Percentiles rank a stretch among this genome's conserved stretches.
These are phyloP conservation scores for Ceratobasidium sp. DNA, from an alignment of 1,284 basidiomycete genomes.

Conservation along the genomic window DNA sequence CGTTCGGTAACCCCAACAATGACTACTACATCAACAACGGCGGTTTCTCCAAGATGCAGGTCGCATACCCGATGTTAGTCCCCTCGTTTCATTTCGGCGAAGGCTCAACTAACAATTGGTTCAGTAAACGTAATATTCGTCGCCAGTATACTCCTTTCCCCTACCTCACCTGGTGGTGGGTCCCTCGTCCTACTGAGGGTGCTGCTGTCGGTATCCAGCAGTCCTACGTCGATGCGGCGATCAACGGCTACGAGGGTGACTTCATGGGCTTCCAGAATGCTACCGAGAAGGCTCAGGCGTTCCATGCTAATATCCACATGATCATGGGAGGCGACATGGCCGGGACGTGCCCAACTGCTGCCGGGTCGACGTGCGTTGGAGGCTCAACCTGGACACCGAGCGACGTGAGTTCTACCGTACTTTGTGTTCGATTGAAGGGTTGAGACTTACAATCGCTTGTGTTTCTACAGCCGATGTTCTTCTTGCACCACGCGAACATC, in stretches of 20 bases:
- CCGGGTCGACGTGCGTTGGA: slow-evolving; percentile 14
- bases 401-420: slow-evolving; percentile 14
- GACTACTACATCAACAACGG: slow-evolving; percentile 28
- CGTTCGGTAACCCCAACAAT: slow-evolving; percentile 28
- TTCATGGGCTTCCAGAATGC: slow-evolving; percentile 41
- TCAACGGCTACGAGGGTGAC: slow-evolving; percentile 35
- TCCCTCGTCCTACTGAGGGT: slow-evolving; percentile 30
- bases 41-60: slow-evolving; percentile 27
- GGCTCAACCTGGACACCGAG: slow-evolving; percentile 40
- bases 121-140: slow-evolving; percentile 15
- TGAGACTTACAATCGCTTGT: neutral
- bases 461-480: slow-evolving; percentile 32
- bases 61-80: slow-evolving; percentile 34
- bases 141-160: slow-evolving; percentile 37
- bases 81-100: neutral
- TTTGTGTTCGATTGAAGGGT: neutral
- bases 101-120: neutral
- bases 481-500: slow-evolving; percentile 38
- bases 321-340: slow-evolving; percentile 42
- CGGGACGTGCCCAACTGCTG: slow-evolving; percentile 37
- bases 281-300: slow-evolving; percentile 40
- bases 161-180: slow-evolving; percentile 41
- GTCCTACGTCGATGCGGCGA: slow-evolving; percentile 29
- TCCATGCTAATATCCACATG: slow-evolving; percentile 39
- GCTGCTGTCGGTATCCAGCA: slow-evolving; percentile 11